phyloP scores from a whole-genome alignment of 192 early-diverging fungal genomes.

The Backusella psychrophila region DNA sequence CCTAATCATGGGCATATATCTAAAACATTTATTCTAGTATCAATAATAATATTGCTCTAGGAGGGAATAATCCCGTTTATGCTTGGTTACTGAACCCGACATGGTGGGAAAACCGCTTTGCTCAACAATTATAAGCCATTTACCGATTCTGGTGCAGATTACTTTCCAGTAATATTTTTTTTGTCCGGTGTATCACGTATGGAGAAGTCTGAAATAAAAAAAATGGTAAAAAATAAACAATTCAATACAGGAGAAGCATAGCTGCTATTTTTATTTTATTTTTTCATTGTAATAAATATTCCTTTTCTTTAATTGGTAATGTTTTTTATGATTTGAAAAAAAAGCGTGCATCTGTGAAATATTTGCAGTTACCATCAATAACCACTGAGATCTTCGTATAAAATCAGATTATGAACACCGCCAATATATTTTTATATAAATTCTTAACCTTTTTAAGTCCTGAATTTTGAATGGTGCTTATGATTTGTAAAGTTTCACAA shows the following conservation, averaged over 20 bases:
- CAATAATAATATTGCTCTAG: too few species aligned
- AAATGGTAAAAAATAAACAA: too few species aligned
- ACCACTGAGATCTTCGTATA: neutral
- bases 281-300: neutral
- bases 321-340: neutral
- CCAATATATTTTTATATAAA: neutral
- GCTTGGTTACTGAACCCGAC: too few species aligned
- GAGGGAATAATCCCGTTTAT: too few species aligned
- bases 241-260: neutral
- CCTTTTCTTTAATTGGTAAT: neutral
- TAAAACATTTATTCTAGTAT: too few species aligned
- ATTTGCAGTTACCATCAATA: neutral
- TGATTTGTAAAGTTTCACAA: neutral
- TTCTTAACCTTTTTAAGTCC: neutral
- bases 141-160: too few species aligned
- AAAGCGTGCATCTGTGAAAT: neutral
- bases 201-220: too few species aligned
- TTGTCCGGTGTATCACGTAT: too few species aligned
- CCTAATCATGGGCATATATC: too few species aligned
- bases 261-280: neutral
- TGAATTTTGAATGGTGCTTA: neutral
- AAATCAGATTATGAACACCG: neutral
- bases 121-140: too few species aligned
- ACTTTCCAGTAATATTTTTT: too few species aligned
- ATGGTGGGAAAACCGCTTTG: too few species aligned